Conservation (phyloP, 2,329 filamentous ascomycete genomes). For the Penicillium sp. region DNA sequence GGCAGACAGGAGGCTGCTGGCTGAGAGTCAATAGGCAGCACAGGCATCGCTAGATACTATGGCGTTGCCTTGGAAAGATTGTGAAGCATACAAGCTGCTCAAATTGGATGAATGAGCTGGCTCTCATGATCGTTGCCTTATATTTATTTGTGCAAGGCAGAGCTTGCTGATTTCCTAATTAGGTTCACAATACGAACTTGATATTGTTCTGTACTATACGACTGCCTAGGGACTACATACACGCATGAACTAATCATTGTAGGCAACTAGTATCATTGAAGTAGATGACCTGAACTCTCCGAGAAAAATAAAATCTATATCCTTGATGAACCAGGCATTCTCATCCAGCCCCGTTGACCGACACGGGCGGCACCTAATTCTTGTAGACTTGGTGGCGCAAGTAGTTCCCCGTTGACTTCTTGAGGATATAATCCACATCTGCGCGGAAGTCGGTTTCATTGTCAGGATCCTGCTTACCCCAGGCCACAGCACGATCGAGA, state of each 20-base stretch:
- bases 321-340: neutral
- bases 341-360: neutral
- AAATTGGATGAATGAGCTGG: neutral
- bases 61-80: neutral
- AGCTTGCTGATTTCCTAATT: neutral
- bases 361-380: neutral
- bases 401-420: neutral
- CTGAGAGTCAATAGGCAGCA: neutral
- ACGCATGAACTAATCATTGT: neutral
- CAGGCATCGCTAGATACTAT: too few species aligned
- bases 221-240: neutral
- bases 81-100: neutral
- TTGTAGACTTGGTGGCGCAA: constrained; percentile 1
- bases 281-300: neutral
- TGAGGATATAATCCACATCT: constrained; percentile 15
- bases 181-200: neutral
- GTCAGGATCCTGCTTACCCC: neutral
- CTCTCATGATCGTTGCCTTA: neutral
- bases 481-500: constrained; percentile 15
- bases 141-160: neutral
- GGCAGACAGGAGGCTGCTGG: neutral
- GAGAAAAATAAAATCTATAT: neutral
- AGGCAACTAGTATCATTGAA: neutral
- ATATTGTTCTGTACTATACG: neutral
- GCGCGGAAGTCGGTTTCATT: constrained; percentile 2